Evolutionary conservation across 2,329 filamentous ascomycete genomes (phyloP), one percentile per base, ranked within the genome.

Genomic region (Cladophialophora immunda): DNA sequence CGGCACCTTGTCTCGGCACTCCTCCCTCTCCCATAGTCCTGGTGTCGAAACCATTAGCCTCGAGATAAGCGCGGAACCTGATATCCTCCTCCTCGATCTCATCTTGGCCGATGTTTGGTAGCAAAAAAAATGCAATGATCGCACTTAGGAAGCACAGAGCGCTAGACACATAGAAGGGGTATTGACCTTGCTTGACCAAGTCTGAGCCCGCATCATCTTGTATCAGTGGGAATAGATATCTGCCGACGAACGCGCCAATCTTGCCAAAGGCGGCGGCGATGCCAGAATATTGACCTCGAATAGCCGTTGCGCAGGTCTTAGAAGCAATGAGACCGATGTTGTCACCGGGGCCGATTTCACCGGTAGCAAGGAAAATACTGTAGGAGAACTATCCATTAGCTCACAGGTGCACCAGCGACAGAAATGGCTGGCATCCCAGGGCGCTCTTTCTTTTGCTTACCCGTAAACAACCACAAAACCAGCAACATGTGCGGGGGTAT

Each of bases 271-370:
- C 81, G 0, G 81, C 81, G 8, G 81, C 81, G 60, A 82, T 81
- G 13, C 80, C 86, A 74, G 89, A 89, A 77, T 89, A 89, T 75
- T 92, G 87, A 2, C 93, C 94, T 45, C 93, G 87, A 19, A 97
- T 90, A 19, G 91, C 90, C 3, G 94, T 97, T 0, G 94, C 92
- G 73, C 89, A 93, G 1, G 92, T 94, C 82, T 97, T 97, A 55
- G 91, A 91, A 0, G 94, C 93, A 32, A 96, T 79, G 0, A 97
- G 85, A 2, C 93, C 93, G 72, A 97, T 97, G 77, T 97, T 97
- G 81, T 97, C 92, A 13, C 94, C 94, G 0, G 94, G 93, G 0
- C 94, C 93, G 47, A 96, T 80, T 77, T 95, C 92, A 57, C 92
- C 92, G 1, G 94, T 83, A 0, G 89, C 86, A 1, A 92, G 82